phyloP scores from a whole-genome alignment of 306 rosid species.

The Medicago truncatula region DNA sequence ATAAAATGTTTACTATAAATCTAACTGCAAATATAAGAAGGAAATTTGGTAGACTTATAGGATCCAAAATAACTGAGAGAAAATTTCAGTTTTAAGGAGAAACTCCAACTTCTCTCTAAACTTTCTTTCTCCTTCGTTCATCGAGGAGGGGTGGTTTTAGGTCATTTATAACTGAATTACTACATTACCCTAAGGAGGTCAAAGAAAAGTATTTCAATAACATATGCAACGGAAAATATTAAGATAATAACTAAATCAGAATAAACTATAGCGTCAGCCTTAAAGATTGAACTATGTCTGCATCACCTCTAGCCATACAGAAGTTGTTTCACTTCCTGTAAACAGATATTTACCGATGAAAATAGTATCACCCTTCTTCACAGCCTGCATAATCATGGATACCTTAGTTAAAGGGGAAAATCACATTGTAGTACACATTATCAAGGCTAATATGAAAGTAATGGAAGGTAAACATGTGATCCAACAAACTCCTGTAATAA shows the following conservation, averaged over 20 bases:
- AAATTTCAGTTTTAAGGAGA: no score
- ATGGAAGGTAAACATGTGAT: neutral
- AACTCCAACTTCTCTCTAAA: no score
- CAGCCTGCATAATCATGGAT: conserved; percentile 44
- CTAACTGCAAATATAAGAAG: neutral
- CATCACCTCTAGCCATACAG: conserved; percentile 55
- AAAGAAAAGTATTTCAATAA: conserved; percentile 10
- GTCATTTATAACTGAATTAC: no score
- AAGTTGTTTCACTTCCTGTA: conserved; percentile 55
- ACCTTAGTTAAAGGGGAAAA: conserved; percentile 15
- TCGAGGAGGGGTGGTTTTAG: no score
- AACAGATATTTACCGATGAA: conserved; percentile 51
- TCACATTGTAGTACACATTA: conserved; percentile 13
- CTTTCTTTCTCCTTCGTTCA: no score
- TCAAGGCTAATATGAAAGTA: conserved; percentile 4
- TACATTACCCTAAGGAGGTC: neutral
- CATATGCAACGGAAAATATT: neutral
- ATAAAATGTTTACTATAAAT: neutral
- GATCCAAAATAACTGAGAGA: neutral
- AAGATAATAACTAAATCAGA: conserved; percentile 9
- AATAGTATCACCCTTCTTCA: conserved; percentile 55
- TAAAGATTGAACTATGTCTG: conserved; percentile 20
- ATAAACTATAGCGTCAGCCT: no score
- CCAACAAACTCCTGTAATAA: neutral
- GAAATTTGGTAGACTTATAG: neutral